These are phyloP conservation scores for Erodium texanum DNA, from an alignment of 441 rosid genomes.

Conservation along the genomic window DNA sequence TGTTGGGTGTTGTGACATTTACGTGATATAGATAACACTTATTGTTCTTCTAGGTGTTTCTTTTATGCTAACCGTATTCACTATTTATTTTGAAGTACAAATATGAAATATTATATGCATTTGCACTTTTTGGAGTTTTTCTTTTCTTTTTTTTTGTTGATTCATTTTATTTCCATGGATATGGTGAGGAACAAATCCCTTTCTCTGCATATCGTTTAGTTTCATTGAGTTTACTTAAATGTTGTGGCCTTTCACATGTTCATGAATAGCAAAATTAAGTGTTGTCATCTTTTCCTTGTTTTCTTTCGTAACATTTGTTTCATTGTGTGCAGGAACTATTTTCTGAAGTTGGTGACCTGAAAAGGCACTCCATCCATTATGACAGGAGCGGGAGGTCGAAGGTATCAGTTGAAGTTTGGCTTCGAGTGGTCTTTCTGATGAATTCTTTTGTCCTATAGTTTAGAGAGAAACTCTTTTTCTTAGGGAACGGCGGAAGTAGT, in stretches of 20 bases:
- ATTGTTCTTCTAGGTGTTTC: not conserved
- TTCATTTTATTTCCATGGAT: not conserved
- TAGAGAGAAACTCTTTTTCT: constrained; percentile 33
- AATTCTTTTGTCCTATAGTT: constrained; percentile 35
- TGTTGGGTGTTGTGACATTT: not conserved
- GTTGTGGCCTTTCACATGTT: too few species aligned
- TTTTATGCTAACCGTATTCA: not conserved
- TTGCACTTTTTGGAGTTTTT: not conserved
- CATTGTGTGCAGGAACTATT: constrained; percentile 55
- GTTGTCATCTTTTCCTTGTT: not conserved
- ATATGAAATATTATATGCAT: not conserved
- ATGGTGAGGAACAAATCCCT: not conserved
- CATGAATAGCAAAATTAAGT: not conserved
- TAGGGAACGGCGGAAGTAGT: constrained; percentile 95
- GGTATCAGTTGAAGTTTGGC: constrained; percentile 53
- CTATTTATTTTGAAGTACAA: not conserved
- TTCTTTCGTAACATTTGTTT: constrained; percentile 1
- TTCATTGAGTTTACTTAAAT: not conserved
- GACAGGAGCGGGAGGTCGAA: constrained; percentile 91
- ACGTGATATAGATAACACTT: not conserved
- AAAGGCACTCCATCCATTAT: constrained; percentile 63
- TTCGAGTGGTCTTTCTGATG: constrained; percentile 33
- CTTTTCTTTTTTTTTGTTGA: too few species aligned
- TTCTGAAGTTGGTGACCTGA: constrained; percentile 85
- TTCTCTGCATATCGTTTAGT: not conserved